Conservation (phyloP, 345 rosid species). For the Euphorbia tirucalli region DNA sequence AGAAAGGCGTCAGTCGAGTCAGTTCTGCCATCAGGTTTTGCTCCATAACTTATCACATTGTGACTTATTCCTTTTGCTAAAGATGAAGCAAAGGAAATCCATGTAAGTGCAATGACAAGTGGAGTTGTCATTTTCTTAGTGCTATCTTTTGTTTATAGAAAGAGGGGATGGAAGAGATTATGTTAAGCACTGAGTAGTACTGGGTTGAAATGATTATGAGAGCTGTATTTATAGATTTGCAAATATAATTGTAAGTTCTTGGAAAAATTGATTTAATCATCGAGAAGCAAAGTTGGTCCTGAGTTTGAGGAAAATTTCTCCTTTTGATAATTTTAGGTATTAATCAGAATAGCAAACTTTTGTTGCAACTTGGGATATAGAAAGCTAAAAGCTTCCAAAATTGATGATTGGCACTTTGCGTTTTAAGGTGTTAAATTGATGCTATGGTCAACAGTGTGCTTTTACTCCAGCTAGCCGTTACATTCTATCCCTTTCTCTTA, state of each 20-base stretch:
- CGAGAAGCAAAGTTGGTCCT: background rate
- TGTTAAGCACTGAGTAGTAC: too few species aligned
- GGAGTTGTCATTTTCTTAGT: background rate
- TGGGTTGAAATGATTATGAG: background rate
- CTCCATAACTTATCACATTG: conserved; percentile 34
- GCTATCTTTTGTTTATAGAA: background rate
- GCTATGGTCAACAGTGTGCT: background rate
- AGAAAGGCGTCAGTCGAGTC: conserved; percentile 62
- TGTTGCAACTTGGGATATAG: background rate
- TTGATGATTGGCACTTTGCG: background rate
- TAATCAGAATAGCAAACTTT: background rate
- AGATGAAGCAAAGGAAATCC: background rate
- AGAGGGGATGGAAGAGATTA: too few species aligned
- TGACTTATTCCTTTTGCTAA: background rate
- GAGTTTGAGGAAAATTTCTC: background rate
- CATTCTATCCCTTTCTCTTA: background rate
- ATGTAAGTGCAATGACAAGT: background rate
- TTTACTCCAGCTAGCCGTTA: background rate
- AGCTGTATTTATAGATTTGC: background rate
- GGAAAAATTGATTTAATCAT: background rate
- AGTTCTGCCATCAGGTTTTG: conserved; percentile 47
- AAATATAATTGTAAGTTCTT: background rate
- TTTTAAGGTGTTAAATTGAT: background rate
- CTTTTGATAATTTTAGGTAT: background rate
- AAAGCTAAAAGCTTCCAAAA: background rate